phyloP scores from a whole-genome alignment of 2,329 filamentous ascomycete species.

The Pestalotiopsis sp. region DNA sequence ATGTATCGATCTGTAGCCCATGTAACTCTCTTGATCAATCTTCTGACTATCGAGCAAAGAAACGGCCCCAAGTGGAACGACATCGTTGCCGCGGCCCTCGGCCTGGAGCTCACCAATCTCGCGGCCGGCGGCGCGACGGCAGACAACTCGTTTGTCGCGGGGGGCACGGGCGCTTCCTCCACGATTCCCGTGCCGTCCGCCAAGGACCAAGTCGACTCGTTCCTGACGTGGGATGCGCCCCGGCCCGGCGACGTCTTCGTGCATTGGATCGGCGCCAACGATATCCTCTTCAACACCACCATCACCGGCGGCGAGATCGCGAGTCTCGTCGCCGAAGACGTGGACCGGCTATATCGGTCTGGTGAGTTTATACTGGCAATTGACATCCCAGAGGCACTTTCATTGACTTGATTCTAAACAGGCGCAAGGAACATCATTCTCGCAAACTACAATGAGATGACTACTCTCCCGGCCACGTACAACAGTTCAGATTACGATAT shows the following conservation, averaged over 20 bases:
- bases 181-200: neutral
- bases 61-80: neutral
- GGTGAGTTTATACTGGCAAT: neutral
- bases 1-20: neutral
- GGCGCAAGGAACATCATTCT: neutral
- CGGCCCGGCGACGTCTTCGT: neutral
- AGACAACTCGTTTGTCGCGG: neutral
- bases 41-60: neutral
- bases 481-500: neutral
- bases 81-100: neutral
- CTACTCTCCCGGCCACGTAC: neutral
- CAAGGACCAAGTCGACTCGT: neutral
- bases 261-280: conserved; percentile 1
- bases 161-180: neutral
- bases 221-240: neutral
- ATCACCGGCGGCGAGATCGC: neutral
- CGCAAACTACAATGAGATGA: neutral
- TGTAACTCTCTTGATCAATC: neutral
- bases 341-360: neutral
- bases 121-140: neutral
- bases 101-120: neutral
- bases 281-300: neutral
- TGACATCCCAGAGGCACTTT: neutral
- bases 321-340: neutral
- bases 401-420: neutral